These are phyloP conservation scores for Pythium plurisporium DNA, from an alignment of 352 stramenopile species.

Conservation along the genomic window DNA sequence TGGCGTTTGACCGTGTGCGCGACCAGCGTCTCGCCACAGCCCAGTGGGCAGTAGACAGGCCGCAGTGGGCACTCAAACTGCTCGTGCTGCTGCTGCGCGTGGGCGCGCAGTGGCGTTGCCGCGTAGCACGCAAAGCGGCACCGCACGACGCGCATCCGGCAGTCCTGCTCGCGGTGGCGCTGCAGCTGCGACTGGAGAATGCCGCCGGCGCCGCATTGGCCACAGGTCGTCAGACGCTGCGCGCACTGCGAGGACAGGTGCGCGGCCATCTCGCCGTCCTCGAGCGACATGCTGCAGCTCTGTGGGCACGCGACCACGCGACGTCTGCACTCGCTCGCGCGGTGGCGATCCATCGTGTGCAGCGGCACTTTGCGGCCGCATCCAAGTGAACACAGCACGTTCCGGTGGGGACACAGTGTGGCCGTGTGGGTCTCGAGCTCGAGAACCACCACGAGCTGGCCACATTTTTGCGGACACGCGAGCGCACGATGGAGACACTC, in stretches of 20 bases:
- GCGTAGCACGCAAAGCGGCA: conserved; percentile 50
- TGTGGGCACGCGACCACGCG: conserved; percentile 32
- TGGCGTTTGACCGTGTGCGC: conserved; percentile 49
- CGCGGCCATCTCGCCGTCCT: conserved; percentile 28
- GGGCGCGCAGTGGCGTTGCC: conserved; percentile 38
- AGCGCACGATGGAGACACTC: conserved; percentile 52
- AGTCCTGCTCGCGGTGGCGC: conserved; percentile 41
- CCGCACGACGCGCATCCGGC: conserved; percentile 53
- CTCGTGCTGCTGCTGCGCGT: conserved; percentile 58
- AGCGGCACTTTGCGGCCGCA: conserved; percentile 55
- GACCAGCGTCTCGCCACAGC: conserved; percentile 46
- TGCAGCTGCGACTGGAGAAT: conserved; percentile 30
- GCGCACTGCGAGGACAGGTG: conserved; percentile 36
- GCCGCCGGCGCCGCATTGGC: conserved; percentile 43
- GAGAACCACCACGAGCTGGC: conserved; percentile 26
- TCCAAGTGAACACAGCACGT: conserved; percentile 34
- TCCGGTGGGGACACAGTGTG: conserved; percentile 27
- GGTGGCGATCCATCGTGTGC: conserved; percentile 35
- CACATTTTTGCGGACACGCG: conserved; percentile 53
- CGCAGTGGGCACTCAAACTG: conserved; percentile 52
- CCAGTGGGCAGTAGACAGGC: conserved; percentile 61
- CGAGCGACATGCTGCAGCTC: conserved; percentile 29
- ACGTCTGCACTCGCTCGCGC: conserved; percentile 35
- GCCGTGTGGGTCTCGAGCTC: conserved; percentile 40
- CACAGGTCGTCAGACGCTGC: conserved; percentile 46